Evolutionary conservation across 768 basidiomycete species (phyloP).

Genomic region (Trametes punicea): DNA sequence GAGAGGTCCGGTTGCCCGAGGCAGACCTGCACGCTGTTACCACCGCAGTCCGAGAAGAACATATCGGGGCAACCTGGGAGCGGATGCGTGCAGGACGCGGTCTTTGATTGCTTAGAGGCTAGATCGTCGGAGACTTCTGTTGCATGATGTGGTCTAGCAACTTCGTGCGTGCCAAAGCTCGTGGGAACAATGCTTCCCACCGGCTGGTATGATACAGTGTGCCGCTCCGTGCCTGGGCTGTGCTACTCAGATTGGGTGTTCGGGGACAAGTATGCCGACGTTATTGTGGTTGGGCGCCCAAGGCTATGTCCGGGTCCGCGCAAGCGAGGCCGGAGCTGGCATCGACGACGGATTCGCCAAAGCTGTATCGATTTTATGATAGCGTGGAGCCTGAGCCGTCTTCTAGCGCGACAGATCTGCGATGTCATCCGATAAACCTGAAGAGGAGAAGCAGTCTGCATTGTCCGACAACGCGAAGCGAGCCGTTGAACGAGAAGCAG

Average conservation of each 20-base stretch:
- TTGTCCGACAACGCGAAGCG: not conserved
- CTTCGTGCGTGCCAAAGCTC: no score
- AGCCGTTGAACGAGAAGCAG: not conserved
- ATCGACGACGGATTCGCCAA: no score
- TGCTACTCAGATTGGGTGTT: no score
- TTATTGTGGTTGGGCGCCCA: no score
- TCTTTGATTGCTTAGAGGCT: not conserved
- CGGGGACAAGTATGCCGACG: no score
- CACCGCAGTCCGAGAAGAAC: not conserved
- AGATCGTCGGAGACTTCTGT: no score
- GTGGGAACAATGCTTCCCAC: no score
- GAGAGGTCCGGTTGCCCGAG: not conserved
- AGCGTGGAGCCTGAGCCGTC: not conserved
- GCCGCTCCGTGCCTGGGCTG: no score
- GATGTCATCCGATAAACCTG: slow-evolving; percentile 12
- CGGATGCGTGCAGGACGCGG: not conserved
- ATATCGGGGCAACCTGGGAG: not conserved
- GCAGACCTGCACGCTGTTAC: not conserved
- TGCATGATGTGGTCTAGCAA: not conserved
- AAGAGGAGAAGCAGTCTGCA: not conserved
- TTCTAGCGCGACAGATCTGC: not conserved
- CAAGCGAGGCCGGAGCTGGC: not conserved
- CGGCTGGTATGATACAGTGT: no score
- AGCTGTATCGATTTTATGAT: no score
- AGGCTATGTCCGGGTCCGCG: not conserved